Percentiles rank a stretch among this genome's conserved stretches.
Evolutionary conservation across 208 protist genomes (phyloP).

Genomic region (Leishmania major): DNA sequence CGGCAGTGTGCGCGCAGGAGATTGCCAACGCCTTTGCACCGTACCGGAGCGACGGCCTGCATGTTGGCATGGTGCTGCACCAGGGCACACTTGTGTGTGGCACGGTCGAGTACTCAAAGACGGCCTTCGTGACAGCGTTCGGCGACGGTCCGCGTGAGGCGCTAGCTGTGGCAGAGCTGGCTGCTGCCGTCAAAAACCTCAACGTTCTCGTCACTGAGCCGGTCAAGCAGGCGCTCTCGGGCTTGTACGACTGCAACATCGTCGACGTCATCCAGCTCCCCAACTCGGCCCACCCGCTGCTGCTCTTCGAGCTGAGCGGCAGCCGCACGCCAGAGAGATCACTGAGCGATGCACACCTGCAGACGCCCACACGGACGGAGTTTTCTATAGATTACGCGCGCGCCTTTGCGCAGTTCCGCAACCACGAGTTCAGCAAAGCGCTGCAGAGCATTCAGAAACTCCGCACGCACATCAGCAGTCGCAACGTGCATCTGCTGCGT

Average conservation of each 20-base stretch:
- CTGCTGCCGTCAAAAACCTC: slow-evolving; percentile 49
- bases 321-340: slow-evolving; percentile 5
- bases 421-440: slow-evolving; percentile 69
- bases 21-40: slow-evolving; percentile 57
- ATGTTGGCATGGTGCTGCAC: slow-evolving; percentile 79
- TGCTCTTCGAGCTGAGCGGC: slow-evolving; percentile 76
- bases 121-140: slow-evolving; percentile 83
- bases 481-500: slow-evolving; percentile 35
- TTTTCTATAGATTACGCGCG: slow-evolving; percentile 76
- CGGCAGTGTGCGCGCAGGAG: slow-evolving; percentile 73
- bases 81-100: slow-evolving; percentile 83
- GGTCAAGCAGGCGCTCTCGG: slow-evolving; percentile 74
- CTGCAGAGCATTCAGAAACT: slow-evolving; percentile 44
- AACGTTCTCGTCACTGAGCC: slow-evolving; percentile 74
- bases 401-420: slow-evolving; percentile 75
- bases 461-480: slow-evolving; percentile 13
- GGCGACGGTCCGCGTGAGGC: slow-evolving; percentile 68
- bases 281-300: slow-evolving; percentile 49
- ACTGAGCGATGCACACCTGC: slow-evolving; percentile 14
- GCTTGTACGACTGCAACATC: slow-evolving; percentile 77
- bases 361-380: slow-evolving; percentile 12
- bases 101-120: slow-evolving; percentile 73
- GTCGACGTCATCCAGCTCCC: slow-evolving; percentile 75
- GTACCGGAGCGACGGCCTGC: slow-evolving; percentile 61
- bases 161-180: slow-evolving; percentile 62